Percentiles rank a stretch among this genome's conserved stretches.
phyloP scores from a whole-genome alignment of 2,329 filamentous ascomycete genomes.

The Madurella mycetomatis region DNA sequence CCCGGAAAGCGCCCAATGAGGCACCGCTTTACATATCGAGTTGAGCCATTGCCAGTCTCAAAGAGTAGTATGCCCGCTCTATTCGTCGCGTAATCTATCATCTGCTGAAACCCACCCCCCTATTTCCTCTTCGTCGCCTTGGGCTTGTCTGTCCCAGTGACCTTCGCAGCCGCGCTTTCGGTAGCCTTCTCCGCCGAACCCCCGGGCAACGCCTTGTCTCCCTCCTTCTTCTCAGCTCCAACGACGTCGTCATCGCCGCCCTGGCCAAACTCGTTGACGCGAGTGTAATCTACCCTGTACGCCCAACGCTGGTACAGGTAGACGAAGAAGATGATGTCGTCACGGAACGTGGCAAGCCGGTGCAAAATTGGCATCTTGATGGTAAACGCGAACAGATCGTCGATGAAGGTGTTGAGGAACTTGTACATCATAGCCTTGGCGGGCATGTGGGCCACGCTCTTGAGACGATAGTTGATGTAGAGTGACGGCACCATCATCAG shows the following conservation, averaged over 20 bases:
- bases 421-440: slow-evolving; percentile 97
- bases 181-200: slow-evolving; percentile 32
- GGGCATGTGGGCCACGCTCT: slow-evolving; percentile 94
- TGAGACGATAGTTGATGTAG: slow-evolving; percentile 98
- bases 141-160: slow-evolving; percentile 47
- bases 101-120: background rate
- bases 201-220: slow-evolving; percentile 32
- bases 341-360: slow-evolving; percentile 82
- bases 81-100: background rate
- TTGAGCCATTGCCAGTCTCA: no score
- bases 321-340: slow-evolving; percentile 97
- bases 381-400: slow-evolving; percentile 96
- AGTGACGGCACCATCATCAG: slow-evolving; percentile 97
- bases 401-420: slow-evolving; percentile 97
- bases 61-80: background rate
- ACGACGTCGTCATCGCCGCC: slow-evolving; percentile 84
- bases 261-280: slow-evolving; percentile 97
- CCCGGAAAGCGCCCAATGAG: no score
- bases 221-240: slow-evolving; percentile 33
- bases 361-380: slow-evolving; percentile 99
- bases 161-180: slow-evolving; percentile 39
- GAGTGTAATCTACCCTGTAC: slow-evolving; percentile 85
- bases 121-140: slow-evolving; percentile 47
- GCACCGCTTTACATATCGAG: no score
- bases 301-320: slow-evolving; percentile 93